Evolutionary conservation across 1,284 basidiomycete species (phyloP).

Genomic region (Sanguinoderma infundibulare): DNA sequence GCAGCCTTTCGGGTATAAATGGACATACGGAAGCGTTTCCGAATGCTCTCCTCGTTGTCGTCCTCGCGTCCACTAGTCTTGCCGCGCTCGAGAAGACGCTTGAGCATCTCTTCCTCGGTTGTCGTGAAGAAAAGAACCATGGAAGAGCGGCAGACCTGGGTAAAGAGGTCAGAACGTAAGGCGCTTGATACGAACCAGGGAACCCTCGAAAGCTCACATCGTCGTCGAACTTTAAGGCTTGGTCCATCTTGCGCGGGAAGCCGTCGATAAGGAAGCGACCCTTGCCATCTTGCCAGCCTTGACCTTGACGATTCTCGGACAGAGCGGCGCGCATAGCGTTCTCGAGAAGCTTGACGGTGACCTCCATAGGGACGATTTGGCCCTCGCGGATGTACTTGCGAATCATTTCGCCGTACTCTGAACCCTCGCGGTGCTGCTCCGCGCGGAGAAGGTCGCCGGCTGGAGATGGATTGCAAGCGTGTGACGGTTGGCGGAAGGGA

Average conservation of each 20-base stretch:
- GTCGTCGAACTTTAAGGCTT: constrained; percentile 92
- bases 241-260: constrained; percentile 99
- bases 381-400: constrained; percentile 91
- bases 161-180: neutral
- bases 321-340: constrained; percentile 87
- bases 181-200: neutral
- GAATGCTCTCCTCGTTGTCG: constrained; percentile 95
- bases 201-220: constrained; percentile 54
- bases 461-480: constrained; percentile 35
- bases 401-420: constrained; percentile 88
- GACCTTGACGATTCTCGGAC: constrained; percentile 42
- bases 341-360: constrained; percentile 94
- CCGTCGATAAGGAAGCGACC: constrained; percentile 97
- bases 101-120: constrained; percentile 87
- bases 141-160: constrained; percentile 79
- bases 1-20: neutral
- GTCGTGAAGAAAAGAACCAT: constrained; percentile 92
- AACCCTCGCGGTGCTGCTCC: constrained; percentile 90
- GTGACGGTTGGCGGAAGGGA: constrained; percentile 5
- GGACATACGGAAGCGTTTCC: constrained; percentile 89
- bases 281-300: constrained; percentile 74
- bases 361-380: constrained; percentile 95
- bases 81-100: constrained; percentile 85
- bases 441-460: constrained; percentile 97
- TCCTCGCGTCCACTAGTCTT: constrained; percentile 97